These are phyloP conservation scores for Yamadazyma sp. DNA, from an alignment of 1,139 yeast genomes.

Conservation along the genomic window DNA sequence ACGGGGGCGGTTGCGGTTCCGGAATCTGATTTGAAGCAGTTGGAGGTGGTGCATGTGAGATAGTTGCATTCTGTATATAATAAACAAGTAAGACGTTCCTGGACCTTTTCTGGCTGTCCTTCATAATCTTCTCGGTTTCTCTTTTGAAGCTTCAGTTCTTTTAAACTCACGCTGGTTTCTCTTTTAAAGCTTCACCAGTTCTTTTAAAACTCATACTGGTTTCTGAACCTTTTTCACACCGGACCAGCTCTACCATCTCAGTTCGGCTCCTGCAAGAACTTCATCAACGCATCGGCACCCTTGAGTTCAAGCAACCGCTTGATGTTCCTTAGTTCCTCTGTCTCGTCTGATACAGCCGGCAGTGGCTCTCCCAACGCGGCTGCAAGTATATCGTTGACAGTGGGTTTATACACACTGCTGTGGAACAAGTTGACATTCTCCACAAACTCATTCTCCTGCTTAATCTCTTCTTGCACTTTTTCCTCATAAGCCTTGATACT, in stretches of 20 bases:
- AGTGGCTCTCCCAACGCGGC: slow-evolving; percentile 18
- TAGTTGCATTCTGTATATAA: too few species aligned
- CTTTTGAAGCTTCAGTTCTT: too few species aligned
- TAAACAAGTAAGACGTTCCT: not conserved
- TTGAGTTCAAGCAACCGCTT: slow-evolving; percentile 63
- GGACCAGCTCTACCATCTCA: too few species aligned
- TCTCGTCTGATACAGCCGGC: slow-evolving; percentile 29
- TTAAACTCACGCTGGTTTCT: too few species aligned
- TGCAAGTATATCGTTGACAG: slow-evolving; percentile 29
- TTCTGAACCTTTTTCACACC: too few species aligned
- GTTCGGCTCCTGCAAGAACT: slow-evolving; percentile 51
- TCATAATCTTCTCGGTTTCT: too few species aligned
- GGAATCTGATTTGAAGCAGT: slow-evolving; percentile 18
- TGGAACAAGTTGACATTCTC: slow-evolving; percentile 24
- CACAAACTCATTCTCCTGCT: slow-evolving; percentile 23
- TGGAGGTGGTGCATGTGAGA: slow-evolving; percentile 9
- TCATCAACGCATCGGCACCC: slow-evolving; percentile 65
- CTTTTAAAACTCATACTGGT: too few species aligned
- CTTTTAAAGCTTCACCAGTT: slow-evolving; percentile 6
- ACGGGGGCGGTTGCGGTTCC: slow-evolving; percentile 34
- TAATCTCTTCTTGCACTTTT: slow-evolving; percentile 19
- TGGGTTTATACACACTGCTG: slow-evolving; percentile 16
- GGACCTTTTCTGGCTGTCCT: too few species aligned
- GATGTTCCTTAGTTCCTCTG: slow-evolving; percentile 54
- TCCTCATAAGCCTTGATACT: slow-evolving; percentile 25